Base-by-base conservation (phyloP, 441 rosid genomes). In the Corymbia calophylla region DNA sequence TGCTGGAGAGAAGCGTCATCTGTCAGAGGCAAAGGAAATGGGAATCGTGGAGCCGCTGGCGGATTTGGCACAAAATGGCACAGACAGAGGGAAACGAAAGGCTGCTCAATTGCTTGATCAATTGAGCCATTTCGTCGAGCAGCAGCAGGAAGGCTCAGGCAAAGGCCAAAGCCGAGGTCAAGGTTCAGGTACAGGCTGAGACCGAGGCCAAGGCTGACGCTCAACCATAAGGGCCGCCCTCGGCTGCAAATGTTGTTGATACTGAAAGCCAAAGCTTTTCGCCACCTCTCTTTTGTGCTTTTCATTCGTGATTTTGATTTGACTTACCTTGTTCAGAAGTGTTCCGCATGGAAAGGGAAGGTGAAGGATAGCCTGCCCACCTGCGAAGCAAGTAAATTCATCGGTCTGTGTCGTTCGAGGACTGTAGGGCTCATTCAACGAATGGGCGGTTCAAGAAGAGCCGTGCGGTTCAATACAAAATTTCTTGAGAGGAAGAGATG, bases 21-120 rank as follows among this genome's bases (percentile, higher is more conserved):
- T 96, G 82, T 95, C 92, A 14, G 95, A 95, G 93, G 99, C 99
- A 1, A 95, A 93, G 90, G 95, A 97, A 81, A 94, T 95, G 18
- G 98, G 97, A 32, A 96, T 96, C 60, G 94, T 95, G 96, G 95
- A 92, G 58, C 93, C 96, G 6, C 90, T 97, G 85, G 77, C 92
- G 90, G 99, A 97, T 91, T 92, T 97, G 93, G 96, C 97, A 49
- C 96, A 93, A 84, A 97, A 94, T 81, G 99, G 99, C 58, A 97
- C 99, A 3, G 97, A 97, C 86, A 93, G 97, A 88, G 99, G 98
- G 87, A 98, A 97, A 93, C 91, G 99, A 70, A 98, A 98, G 92
- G 99, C 99, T 92, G 96, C 93, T 9, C 99, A 94, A 91, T 92
- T 98, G 90, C 94, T 98, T 6, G 97, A 97, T 64, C 95, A 95